phyloP scores from a whole-genome alignment of 768 basidiomycete species.

The Suillus sp. region DNA sequence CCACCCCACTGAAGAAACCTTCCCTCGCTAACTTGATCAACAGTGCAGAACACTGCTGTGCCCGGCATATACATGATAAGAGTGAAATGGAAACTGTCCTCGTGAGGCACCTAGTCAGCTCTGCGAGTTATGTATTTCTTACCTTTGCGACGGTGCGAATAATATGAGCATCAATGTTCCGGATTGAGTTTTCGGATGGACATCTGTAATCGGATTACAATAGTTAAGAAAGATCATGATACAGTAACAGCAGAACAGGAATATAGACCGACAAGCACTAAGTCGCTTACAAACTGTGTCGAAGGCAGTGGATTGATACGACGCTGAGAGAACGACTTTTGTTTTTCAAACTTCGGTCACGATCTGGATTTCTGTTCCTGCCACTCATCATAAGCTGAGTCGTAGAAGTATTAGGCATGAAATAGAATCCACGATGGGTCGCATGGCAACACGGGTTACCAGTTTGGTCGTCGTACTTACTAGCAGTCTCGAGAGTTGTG shows the following conservation, averaged over 20 bases:
- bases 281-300: not conserved
- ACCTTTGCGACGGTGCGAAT: not conserved
- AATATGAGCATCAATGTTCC: not conserved
- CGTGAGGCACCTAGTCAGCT: not conserved
- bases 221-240: not conserved
- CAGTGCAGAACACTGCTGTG: not conserved
- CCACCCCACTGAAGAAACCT: too few species aligned
- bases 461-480: too few species aligned
- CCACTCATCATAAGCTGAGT: not conserved
- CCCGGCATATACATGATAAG: not conserved
- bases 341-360: not conserved
- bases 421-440: not conserved
- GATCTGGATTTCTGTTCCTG: not conserved
- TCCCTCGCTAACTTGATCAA: not conserved
- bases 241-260: not conserved
- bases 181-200: not conserved
- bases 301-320: not conserved
- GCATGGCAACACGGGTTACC: not conserved
- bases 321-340: not conserved
- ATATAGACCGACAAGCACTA: not conserved
- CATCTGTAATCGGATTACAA: not conserved
- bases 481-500: too few species aligned
- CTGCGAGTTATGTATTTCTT: not conserved
- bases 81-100: not conserved
- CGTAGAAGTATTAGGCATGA: not conserved